Conservation (phyloP, 2,329 filamentous ascomycete genomes). For the Arthroderma uncinatum region DNA sequence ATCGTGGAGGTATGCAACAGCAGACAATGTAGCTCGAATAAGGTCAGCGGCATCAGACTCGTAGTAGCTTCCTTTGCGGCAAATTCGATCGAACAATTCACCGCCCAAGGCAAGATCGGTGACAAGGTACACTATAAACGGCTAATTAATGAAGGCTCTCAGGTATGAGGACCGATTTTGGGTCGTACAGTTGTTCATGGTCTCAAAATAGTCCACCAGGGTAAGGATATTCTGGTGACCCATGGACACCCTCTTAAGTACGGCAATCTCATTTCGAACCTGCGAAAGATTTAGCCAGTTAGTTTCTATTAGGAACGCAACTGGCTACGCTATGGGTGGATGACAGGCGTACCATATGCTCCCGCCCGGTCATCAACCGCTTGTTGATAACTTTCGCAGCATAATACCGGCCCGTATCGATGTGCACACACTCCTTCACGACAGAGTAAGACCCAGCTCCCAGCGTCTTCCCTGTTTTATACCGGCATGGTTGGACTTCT, state of each 20-base stretch:
- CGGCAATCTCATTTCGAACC: constrained; percentile 96
- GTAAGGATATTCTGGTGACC: constrained; percentile 97
- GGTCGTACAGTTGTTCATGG: constrained; percentile 80
- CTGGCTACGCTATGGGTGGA: too few relatives aligned
- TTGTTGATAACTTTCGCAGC: constrained; percentile 99
- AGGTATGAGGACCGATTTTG: neutral
- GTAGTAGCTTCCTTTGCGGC: constrained; percentile 96
- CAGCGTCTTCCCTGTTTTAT: constrained; percentile 97
- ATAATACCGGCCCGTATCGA: constrained; percentile 95
- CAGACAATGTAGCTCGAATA: constrained; percentile 85
- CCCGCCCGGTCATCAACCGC: constrained; percentile 87
- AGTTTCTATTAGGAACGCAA: neutral
- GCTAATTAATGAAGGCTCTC: neutral
- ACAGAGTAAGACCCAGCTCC: constrained; percentile 96
- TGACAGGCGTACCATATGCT: constrained; percentile 68
- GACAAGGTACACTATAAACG: constrained; percentile 69
- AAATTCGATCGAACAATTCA: constrained; percentile 96
- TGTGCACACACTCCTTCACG: constrained; percentile 97
- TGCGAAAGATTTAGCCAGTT: constrained; percentile 27
- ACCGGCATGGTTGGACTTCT: constrained; percentile 86
- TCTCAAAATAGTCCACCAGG: constrained; percentile 97
- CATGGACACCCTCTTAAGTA: constrained; percentile 97
- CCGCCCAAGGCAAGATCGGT: constrained; percentile 93
- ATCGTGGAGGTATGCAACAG: constrained; percentile 97
- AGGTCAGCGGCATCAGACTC: constrained; percentile 93